Evolutionary conservation across 495 filamentous ascomycete genomes (phyloP), one percentile per base, ranked within the genome.

Genomic region (Halenospora varia): DNA sequence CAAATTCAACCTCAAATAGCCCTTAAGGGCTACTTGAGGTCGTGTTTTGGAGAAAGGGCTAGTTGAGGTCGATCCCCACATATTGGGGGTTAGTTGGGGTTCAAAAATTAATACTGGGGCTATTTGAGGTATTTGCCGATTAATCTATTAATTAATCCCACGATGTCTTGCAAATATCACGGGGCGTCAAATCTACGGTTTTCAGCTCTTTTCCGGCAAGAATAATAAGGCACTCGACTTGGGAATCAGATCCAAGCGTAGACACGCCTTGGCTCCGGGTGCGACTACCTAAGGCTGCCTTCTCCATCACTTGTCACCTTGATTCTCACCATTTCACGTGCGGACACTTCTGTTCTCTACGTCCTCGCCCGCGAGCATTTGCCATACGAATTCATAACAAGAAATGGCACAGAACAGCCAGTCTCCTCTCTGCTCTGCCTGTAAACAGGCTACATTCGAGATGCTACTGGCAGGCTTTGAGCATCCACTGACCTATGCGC

Each of bases 401-500:
- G 29, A 35, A 35, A 35, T 35, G 29, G 29, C 29, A 35, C 29
- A 35, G 29, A 35, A 35, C 29, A 35, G 29, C 29, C 29, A 35
- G 29, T 47, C 44, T 23, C 44, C 44, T 18, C 44, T 47, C 44
- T 47, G 44, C 20, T 18, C 44, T 47, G 44, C 20, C n/a, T 35
- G 29, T 35, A 35, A 35, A 35, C 29, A 35, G 29, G 13, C 29
- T 35, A 47, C 44, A 18, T 47, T 47, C 44, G 20, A 18, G 44
- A 47, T 47, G 44, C 44, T 47, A 47, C 44, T 47, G 17, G 44
- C n/a, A 18, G 44, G 44, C 44, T 47, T 47, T 23, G 44, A 18
- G n/a, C 44, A 47, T 23, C 44, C 29, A 35, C 44, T 23, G 20
- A 47, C n/a, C 44, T 18, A 18, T 47, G n/a, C 44, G 20, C 44